These are phyloP conservation scores for Phytophthora pinifolia DNA, from an alignment of 352 stramenopile genomes.

Conservation along the genomic window DNA sequence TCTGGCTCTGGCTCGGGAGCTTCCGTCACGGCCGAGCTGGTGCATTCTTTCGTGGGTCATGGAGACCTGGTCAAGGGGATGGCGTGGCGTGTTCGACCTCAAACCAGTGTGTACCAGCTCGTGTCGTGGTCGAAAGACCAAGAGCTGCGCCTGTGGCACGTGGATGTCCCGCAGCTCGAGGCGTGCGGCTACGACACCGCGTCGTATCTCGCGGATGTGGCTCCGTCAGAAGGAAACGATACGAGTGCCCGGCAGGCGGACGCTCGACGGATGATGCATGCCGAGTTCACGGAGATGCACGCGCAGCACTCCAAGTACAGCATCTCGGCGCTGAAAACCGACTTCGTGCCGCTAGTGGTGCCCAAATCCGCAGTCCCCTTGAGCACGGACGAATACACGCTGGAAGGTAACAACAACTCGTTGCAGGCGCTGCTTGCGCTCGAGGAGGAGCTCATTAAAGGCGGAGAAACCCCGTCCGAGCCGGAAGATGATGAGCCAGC, in stretches of 20 bases:
- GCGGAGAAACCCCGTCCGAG: slow-evolving; percentile 25
- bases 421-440: slow-evolving; percentile 59
- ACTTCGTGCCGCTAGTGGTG: slow-evolving; percentile 74
- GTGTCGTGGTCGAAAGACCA: slow-evolving; percentile 85
- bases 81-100: slow-evolving; percentile 54
- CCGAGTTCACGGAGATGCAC: slow-evolving; percentile 40
- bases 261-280: slow-evolving; percentile 15
- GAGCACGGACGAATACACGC: slow-evolving; percentile 60
- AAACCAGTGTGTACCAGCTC: slow-evolving; percentile 56
- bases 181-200: slow-evolving; percentile 58
- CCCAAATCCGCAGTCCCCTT: slow-evolving; percentile 61
- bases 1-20: slow-evolving; percentile 15
- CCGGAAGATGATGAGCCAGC: slow-evolving; percentile 26
- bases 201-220: slow-evolving; percentile 35
- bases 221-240: slow-evolving; percentile 25
- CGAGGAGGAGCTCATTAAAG: slow-evolving; percentile 72
- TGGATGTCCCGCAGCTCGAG: slow-evolving; percentile 64
- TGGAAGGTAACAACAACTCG: slow-evolving; percentile 47
- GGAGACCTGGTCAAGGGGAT: slow-evolving; percentile 65
- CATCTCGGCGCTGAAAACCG: slow-evolving; percentile 63
- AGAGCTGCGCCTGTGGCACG: slow-evolving; percentile 69
- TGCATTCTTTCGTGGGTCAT: slow-evolving; percentile 67
- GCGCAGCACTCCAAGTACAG: slow-evolving; percentile 61
- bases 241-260: slow-evolving; percentile 17
- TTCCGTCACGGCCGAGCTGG: slow-evolving; percentile 41